Evolutionary conservation across 73 alveolate genomes (phyloP).

Genomic region (Paramecium caudatum): DNA sequence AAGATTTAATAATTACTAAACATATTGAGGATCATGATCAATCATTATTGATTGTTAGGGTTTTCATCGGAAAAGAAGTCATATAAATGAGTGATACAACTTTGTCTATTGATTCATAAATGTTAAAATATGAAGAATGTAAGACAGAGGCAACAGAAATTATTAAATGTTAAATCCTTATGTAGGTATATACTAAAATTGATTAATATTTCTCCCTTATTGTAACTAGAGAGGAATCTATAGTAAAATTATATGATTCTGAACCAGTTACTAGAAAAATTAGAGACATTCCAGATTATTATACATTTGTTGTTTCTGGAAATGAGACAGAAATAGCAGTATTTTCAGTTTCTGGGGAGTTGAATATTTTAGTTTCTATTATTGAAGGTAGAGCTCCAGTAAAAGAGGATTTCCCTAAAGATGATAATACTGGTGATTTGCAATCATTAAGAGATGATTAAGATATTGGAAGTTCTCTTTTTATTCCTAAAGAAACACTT

Average conservation of each 20-base stretch:
- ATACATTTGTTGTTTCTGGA: background rate
- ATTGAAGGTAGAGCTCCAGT: background rate
- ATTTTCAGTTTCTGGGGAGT: slow-evolving; percentile 9
- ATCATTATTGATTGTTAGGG: background rate
- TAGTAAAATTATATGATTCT: background rate
- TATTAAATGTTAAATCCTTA: background rate
- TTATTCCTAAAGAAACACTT: background rate
- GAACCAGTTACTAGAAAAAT: background rate
- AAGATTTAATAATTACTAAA: background rate
- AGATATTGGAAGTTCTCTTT: slow-evolving; percentile 3
- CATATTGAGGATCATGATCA: background rate
- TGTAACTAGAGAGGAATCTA: background rate
- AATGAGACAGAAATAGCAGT: slow-evolving; percentile 21
- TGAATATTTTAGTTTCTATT: background rate
- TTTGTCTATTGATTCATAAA: background rate
- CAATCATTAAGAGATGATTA: background rate
- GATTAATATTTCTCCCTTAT: background rate
- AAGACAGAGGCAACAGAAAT: slow-evolving; percentile 9
- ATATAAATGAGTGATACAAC: background rate
- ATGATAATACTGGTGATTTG: background rate
- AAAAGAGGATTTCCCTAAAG: background rate
- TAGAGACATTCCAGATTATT: background rate
- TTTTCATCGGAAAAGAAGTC: background rate
- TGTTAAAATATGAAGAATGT: background rate
- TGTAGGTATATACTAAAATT: background rate